Conservation (phyloP, 306 rosid species). For the Ammopiptanthus mongolicus region DNA sequence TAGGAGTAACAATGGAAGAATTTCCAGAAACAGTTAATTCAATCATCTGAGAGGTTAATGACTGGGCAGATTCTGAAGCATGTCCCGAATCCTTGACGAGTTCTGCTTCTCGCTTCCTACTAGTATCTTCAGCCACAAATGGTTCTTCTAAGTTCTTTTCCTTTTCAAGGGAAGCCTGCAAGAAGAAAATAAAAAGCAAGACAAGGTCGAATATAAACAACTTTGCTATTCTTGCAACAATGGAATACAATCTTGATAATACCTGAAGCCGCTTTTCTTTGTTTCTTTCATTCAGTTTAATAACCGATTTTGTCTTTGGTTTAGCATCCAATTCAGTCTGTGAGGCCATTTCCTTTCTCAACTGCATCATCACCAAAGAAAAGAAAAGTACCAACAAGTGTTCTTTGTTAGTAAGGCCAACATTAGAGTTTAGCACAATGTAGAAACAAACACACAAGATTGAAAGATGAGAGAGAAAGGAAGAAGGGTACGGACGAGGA, state of each 20-base stretch:
- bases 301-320: slow-evolving; percentile 77
- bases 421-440: too few relatives aligned
- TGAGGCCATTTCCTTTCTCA: slow-evolving; percentile 73
- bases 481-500: slow-evolving; percentile 46
- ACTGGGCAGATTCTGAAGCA: slow-evolving; percentile 27
- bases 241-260: background rate
- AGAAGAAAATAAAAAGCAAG: slow-evolving; percentile 9
- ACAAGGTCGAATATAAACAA: background rate
- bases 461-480: background rate
- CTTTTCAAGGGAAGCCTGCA: slow-evolving; percentile 73
- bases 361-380: slow-evolving; percentile 42
- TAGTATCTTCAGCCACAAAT: slow-evolving; percentile 30
- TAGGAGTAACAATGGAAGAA: slow-evolving; percentile 35
- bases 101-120: slow-evolving; percentile 19
- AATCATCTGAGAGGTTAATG: slow-evolving; percentile 53
- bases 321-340: slow-evolving; percentile 37
- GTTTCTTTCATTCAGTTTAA: slow-evolving; percentile 84
- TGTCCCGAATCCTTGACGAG: slow-evolving; percentile 5
- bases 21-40: slow-evolving; percentile 55
- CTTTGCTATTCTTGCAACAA: background rate
- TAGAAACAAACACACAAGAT: too few relatives aligned
- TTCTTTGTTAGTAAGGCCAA: too few relatives aligned
- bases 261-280: slow-evolving; percentile 92
- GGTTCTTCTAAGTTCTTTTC: slow-evolving; percentile 45
- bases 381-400: too few relatives aligned